Evolutionary conservation across 257 asterid species (phyloP).

Genomic region (Eustoma russellianum): DNA sequence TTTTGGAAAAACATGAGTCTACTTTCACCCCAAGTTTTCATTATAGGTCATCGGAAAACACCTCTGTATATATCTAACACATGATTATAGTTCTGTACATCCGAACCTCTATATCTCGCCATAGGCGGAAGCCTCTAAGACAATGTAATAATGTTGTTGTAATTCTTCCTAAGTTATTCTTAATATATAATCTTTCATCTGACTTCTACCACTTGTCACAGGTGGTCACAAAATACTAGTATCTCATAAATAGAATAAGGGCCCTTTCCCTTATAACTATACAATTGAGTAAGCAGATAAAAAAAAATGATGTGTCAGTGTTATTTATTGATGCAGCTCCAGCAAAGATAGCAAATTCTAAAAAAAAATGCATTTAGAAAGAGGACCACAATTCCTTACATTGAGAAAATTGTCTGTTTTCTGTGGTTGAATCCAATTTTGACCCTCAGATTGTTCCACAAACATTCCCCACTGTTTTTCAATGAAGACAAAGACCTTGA

Average conservation of each 20-base stretch:
- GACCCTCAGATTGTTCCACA: slow-evolving; percentile 35
- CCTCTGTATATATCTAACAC: no score
- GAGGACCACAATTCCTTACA: slow-evolving; percentile 51
- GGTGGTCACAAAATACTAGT: background rate
- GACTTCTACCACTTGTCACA: background rate
- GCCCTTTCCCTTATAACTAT: slow-evolving; percentile 3
- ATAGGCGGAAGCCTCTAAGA: no score
- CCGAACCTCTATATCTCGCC: no score
- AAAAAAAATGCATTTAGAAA: slow-evolving; percentile 28
- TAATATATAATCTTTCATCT: background rate
- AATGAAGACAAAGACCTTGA: slow-evolving; percentile 1
- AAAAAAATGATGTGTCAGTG: slow-evolving; percentile 24
- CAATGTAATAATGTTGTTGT: no score
- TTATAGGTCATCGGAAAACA: no score
- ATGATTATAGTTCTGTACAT: no score
- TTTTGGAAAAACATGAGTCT: no score
- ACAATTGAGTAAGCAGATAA: slow-evolving; percentile 7
- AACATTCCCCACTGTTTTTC: slow-evolving; percentile 29
- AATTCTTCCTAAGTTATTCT: no score
- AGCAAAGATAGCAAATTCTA: slow-evolving; percentile 27
- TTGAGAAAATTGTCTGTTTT: slow-evolving; percentile 33
- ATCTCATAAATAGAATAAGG: background rate
- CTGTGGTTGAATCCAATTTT: slow-evolving; percentile 23
- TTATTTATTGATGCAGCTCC: slow-evolving; percentile 13
- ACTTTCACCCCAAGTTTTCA: no score